A percentile compares a stretch with the other conserved stretches of the same genome.
phyloP scores from a whole-genome alignment of 2,329 filamentous ascomycete species.

The Penicillium occitanis region DNA sequence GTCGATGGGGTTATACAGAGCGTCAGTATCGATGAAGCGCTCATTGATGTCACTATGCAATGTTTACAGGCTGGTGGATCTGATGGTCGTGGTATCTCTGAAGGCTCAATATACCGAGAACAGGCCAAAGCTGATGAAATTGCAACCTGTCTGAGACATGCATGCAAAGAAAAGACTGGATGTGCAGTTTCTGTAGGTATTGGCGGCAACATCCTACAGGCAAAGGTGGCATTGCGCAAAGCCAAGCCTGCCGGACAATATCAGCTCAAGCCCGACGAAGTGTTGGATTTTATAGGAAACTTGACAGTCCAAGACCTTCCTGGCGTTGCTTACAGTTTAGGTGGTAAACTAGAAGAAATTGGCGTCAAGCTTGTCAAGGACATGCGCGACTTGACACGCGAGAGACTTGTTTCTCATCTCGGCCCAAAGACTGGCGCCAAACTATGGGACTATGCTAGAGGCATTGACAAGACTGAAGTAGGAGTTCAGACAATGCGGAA shows the following conservation, averaged over 20 bases:
- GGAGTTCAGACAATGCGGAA: slow-evolving; percentile 84
- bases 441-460: slow-evolving; percentile 84
- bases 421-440: slow-evolving; percentile 93
- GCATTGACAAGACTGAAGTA: slow-evolving; percentile 82
- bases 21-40: slow-evolving; percentile 92
- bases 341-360: slow-evolving; percentile 82
- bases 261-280: slow-evolving; percentile 78
- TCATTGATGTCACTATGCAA: slow-evolving; percentile 75
- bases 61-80: slow-evolving; percentile 67
- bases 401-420: slow-evolving; percentile 69
- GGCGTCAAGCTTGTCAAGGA: slow-evolving; percentile 81
- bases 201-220: slow-evolving; percentile 83
- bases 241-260: slow-evolving; percentile 94
- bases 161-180: slow-evolving; percentile 71
- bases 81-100: slow-evolving; percentile 62
- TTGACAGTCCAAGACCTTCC: slow-evolving; percentile 80
- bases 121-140: slow-evolving; percentile 75
- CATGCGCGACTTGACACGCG: slow-evolving; percentile 72
- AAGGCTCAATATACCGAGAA: slow-evolving; percentile 72
- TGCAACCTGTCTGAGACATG: slow-evolving; percentile 64
- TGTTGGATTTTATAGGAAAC: slow-evolving; percentile 72
- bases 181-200: slow-evolving; percentile 93
- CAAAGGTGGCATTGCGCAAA: slow-evolving; percentile 84
- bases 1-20: slow-evolving; percentile 86
- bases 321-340: slow-evolving; percentile 87